Percentiles rank a stretch among this genome's conserved stretches.
phyloP scores from a whole-genome alignment of 345 rosid genomes.

The Eucalyptus shirleyi region DNA sequence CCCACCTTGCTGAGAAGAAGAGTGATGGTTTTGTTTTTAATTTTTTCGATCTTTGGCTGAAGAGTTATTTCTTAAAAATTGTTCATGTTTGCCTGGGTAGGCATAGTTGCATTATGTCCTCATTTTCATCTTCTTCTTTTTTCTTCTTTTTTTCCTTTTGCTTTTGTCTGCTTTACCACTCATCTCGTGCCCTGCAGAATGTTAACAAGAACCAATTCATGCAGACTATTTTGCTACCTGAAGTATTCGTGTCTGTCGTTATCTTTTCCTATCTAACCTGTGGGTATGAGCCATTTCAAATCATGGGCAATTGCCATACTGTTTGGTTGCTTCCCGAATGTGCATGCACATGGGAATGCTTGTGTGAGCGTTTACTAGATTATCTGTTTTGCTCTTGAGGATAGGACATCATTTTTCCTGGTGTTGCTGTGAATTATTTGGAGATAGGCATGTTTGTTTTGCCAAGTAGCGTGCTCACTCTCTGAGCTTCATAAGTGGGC shows the following conservation, averaged over 20 bases:
- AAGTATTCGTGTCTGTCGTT: background rate
- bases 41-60: background rate
- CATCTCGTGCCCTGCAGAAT: background rate
- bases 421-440: background rate
- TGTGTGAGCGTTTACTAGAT: background rate
- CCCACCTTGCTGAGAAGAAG: background rate
- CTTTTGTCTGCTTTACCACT: background rate
- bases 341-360: background rate
- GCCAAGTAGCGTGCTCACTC: background rate
- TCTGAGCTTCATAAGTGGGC: background rate
- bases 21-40: background rate
- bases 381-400: background rate
- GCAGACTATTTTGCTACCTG: background rate
- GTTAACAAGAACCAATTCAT: background rate
- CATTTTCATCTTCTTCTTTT: background rate
- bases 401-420: background rate
- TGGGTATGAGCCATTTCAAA: background rate
- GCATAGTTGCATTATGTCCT: background rate
- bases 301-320: background rate
- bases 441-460: background rate
- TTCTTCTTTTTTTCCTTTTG: background rate
- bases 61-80: background rate
- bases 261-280: background rate
- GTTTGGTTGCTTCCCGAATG: background rate
- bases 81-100: background rate